Evolutionary conservation across 352 stramenopile species (phyloP).

Genomic region (Globisporangium lucens): DNA sequence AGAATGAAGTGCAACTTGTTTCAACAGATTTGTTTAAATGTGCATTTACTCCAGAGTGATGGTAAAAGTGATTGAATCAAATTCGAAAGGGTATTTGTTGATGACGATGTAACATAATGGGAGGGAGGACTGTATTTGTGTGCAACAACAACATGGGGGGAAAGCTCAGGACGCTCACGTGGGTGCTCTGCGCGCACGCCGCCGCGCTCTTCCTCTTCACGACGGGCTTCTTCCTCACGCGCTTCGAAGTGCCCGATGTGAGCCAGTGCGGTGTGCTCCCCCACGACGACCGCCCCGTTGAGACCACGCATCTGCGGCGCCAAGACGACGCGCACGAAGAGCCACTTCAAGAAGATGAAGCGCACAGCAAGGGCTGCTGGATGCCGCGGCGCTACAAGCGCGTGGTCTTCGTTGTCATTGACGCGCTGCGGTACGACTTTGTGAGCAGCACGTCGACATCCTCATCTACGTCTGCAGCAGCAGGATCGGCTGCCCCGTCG

Average conservation of each 20-base stretch:
- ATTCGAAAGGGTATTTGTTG: no score
- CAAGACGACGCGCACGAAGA: not conserved
- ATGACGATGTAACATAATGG: no score
- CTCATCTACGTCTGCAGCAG: not conserved
- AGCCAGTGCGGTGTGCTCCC: conserved; percentile 50
- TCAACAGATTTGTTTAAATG: no score
- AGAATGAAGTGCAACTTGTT: no score
- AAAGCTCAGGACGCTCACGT: conserved; percentile 18
- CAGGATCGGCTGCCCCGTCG: conserved; percentile 15
- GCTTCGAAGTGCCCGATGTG: conserved; percentile 76
- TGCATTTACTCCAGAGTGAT: no score
- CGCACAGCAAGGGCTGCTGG: conserved; percentile 48
- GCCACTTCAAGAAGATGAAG: conserved; percentile 13
- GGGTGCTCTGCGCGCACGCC: conserved; percentile 44
- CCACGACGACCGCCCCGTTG: conserved; percentile 3
- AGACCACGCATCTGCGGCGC: conserved; percentile 2
- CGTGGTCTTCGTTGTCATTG: conserved; percentile 94
- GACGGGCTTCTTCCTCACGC: conserved; percentile 87
- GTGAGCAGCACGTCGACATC: conserved; percentile 25
- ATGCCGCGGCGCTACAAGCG: conserved; percentile 69
- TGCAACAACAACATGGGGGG: not conserved
- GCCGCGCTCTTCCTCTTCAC: conserved; percentile 80
- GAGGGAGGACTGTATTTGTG: no score
- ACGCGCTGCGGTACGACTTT: conserved; percentile 98
- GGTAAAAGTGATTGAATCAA: no score